Evolutionary conservation across 106 monocot species (phyloP), one percentile per base, ranked within the genome.

Genomic region (Dioscorea zingiberensis): DNA sequence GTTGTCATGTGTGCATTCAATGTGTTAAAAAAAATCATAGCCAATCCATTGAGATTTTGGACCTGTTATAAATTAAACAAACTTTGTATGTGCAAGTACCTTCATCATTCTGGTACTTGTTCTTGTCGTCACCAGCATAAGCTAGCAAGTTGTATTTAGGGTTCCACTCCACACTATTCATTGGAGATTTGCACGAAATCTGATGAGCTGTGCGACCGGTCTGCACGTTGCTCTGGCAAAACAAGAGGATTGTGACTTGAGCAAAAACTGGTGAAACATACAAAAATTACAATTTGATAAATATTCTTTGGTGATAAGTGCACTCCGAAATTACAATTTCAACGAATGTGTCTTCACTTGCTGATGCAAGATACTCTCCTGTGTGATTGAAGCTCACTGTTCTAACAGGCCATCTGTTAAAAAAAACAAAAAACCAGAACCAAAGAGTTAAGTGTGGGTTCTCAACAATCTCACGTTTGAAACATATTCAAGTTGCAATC

Each of bases 111-210:
- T 81, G 81, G 58, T 97, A 92, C 63, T 97, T 97, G 82, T 86
- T 91, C 78, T 95, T 95, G 70, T 95, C 94, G 68, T 95, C 94
- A 25, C 94, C 94, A 12, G 97, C 97, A 73, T 92, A 97, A 24
- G 92, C 97, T 13, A 97, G 82, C 23, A 97, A 68, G 56, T 97
- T 97, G 57, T 81, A 77, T 58, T 89, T 97, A 55, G 97, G 92
- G 56, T 92, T 97, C 97, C 97, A 97, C 68, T 97, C 97, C 13
- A 97, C 88, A 61, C 97, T 92, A 68, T 92, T 97, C 97, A 92
- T 97, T 22, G 97, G 78, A 69, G 97, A 92, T 62, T 86, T 97
- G 66, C 85, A 81, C 38, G 88, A 83, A 60, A 97, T 97, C 69
- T 97, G 97, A 77, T 97, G 81, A 32, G 86, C 74, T 27, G 97